Evolutionary conservation across 345 rosid species (phyloP), one percentile per base, ranked within the genome.

Genomic region (Psidium guajava): DNA sequence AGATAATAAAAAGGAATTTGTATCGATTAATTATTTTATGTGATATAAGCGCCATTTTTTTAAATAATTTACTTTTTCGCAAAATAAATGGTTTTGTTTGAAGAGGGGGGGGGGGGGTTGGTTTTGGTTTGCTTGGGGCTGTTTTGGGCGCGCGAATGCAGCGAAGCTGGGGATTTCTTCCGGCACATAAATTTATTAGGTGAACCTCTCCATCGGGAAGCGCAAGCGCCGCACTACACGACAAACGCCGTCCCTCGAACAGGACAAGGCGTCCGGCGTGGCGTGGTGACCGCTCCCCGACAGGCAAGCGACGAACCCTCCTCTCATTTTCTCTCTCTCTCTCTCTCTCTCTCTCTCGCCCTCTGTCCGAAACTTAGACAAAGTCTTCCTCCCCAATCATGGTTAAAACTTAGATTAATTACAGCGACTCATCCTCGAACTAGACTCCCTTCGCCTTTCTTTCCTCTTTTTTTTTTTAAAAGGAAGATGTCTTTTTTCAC

Each of bases 291-390:
- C 77, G 77, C 77, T 18, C 81, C 81, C 85, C 81, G 85, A 84
- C 85, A 84, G 81, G 44, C 85, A 10, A 61, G 81, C 85, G 85
- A 84, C 36, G 73, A 61, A 51, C 85, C 16, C 55, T 47, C 77
- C 16, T 1, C 69, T n/a, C 28, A 12, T 32, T 47, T 15, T 3
- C 54, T 5, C 18, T 52, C 2, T 15, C 36, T n/a, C 40, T 28
- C 42, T 6, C 5, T 22, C 0, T 12, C 24, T 18, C 24, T 69
- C 36, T n/a, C 40, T 28, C 42, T 6, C 5, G 56, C 0, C 24
- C 24, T 18, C 24, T 69, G 77, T 69, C 77, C 18, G 77, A 69
- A 69, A 22, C 16, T 8, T 8, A 8, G 77, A 69, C 77, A 32
- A 16, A 69, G 77, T 69, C 77, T 69, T 32, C 47, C 44, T 4